These are phyloP conservation scores for Syzygium oleosum DNA, from an alignment of 345 rosid genomes.

Conservation along the genomic window DNA sequence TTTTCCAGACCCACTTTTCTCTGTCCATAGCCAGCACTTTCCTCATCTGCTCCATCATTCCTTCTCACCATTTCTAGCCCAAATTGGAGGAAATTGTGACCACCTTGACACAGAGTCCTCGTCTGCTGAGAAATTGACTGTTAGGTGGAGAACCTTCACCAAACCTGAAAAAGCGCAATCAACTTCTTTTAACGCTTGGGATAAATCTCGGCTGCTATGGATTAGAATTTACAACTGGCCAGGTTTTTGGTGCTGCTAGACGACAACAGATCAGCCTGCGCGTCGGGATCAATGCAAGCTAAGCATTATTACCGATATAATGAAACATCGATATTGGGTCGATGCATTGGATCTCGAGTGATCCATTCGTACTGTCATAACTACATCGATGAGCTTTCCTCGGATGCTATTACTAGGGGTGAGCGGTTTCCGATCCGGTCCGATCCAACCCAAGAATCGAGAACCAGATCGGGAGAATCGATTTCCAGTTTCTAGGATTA, in stretches of 20 bases:
- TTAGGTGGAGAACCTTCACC: background rate
- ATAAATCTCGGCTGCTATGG: background rate
- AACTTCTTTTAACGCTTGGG: background rate
- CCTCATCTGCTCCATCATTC: background rate
- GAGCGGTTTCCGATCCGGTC: too few species aligned
- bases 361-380: background rate
- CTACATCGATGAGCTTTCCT: background rate
- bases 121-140: background rate
- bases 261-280: background rate
- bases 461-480: too few species aligned
- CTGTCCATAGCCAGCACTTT: background rate
- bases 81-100: background rate
- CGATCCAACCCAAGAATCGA: too few species aligned
- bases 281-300: background rate
- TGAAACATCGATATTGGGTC: background rate
- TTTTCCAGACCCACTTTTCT: background rate
- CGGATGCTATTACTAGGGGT: background rate
- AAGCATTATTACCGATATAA: background rate
- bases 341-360: background rate
- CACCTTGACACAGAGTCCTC: background rate
- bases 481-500: too few species aligned
- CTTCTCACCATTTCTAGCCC: background rate
- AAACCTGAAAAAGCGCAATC: background rate
- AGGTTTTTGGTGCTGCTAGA: background rate
- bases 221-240: background rate